Percentiles rank a stretch among this genome's conserved stretches.
These are phyloP conservation scores for Hansenula lynferdii DNA, from an alignment of 1,139 yeast species.

Conservation along the genomic window DNA sequence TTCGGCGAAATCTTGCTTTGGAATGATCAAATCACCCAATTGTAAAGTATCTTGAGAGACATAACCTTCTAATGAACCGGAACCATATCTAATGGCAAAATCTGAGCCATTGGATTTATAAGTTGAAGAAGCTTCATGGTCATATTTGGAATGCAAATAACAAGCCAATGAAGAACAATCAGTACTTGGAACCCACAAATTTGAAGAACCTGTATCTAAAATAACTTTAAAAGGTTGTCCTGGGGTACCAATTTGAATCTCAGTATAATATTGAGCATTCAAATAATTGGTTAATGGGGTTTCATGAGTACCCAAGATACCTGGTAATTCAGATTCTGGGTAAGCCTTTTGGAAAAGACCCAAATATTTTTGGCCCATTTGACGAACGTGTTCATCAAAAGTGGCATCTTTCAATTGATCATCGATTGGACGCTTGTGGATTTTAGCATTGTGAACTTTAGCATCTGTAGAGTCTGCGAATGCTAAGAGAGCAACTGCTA, in stretches of 20 bases:
- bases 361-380: conserved; percentile 73
- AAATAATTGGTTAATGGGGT: conserved; percentile 87
- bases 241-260: conserved; percentile 86
- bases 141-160: conserved; percentile 86
- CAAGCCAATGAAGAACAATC: conserved; percentile 94
- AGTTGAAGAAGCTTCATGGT: conserved; percentile 71
- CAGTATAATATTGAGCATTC: conserved; percentile 94
- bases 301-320: conserved; percentile 42
- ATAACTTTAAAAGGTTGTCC: conserved; percentile 87
- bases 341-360: conserved; percentile 44
- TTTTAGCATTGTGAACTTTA: conserved; percentile 55
- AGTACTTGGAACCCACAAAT: conserved; percentile 90
- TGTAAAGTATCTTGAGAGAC: conserved; percentile 78
- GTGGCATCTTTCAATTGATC: conserved; percentile 56
- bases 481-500: conserved; percentile 50
- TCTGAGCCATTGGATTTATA: conserved; percentile 83
- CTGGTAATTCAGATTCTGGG: conserved; percentile 39
- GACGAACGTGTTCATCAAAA: conserved; percentile 59
- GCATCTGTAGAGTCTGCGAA: conserved; percentile 57
- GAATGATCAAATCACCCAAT: conserved; percentile 80
- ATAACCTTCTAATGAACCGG: conserved; percentile 89
- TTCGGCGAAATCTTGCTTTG: conserved; percentile 92
- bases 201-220: conserved; percentile 93
- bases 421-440: conserved; percentile 58
- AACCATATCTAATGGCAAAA: conserved; percentile 84